These are phyloP conservation scores for Ustilago trichophora DNA, from an alignment of 1,284 basidiomycete genomes.

Conservation along the genomic window DNA sequence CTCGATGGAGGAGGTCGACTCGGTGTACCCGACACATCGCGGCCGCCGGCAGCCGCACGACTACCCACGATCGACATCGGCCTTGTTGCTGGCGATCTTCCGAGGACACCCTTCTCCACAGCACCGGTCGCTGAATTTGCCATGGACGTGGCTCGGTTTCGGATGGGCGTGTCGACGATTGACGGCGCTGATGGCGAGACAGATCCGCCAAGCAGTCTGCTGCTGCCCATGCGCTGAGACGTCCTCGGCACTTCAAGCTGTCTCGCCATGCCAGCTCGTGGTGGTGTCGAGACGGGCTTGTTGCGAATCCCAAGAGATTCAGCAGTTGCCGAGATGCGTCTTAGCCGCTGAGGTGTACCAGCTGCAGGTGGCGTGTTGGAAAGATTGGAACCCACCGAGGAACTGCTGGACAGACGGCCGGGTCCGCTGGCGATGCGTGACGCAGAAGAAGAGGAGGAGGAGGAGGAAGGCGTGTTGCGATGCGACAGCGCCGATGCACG, in stretches of 20 bases:
- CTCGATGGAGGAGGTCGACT: slow-evolving; percentile 40
- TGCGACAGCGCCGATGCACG: slow-evolving; percentile 16
- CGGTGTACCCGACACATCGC: slow-evolving; percentile 19
- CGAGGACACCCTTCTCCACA: slow-evolving; percentile 36
- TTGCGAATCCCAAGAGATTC: slow-evolving; percentile 28
- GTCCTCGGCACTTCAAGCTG: slow-evolving; percentile 26
- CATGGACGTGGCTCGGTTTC: slow-evolving; percentile 39
- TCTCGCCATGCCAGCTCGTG: slow-evolving; percentile 10
- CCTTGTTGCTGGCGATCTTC: slow-evolving; percentile 17
- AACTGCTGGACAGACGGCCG: slow-evolving; percentile 32
- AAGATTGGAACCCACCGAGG: slow-evolving; percentile 28
- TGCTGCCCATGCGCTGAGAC: slow-evolving; percentile 5
- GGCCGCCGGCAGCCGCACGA: slow-evolving; percentile 1
- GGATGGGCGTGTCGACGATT: slow-evolving; percentile 16
- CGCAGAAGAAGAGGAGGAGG: slow-evolving; percentile 13
- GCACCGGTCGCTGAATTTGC: slow-evolving; percentile 34
- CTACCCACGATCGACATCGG: slow-evolving; percentile 22
- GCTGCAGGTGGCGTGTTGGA: slow-evolving; percentile 43
- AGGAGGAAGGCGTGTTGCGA: slow-evolving; percentile 16
- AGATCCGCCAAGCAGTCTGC: slow-evolving; percentile 4
- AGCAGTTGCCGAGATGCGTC: slow-evolving; percentile 43
- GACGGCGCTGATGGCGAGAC: slow-evolving; percentile 29
- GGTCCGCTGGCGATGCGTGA: slow-evolving; percentile 38
- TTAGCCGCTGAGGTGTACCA: slow-evolving; percentile 11
- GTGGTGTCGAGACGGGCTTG: slow-evolving; percentile 30